Percentiles rank a stretch among this genome's conserved stretches.
phyloP scores from a whole-genome alignment of 805 yeast genomes.

The Lachancea cidri region DNA sequence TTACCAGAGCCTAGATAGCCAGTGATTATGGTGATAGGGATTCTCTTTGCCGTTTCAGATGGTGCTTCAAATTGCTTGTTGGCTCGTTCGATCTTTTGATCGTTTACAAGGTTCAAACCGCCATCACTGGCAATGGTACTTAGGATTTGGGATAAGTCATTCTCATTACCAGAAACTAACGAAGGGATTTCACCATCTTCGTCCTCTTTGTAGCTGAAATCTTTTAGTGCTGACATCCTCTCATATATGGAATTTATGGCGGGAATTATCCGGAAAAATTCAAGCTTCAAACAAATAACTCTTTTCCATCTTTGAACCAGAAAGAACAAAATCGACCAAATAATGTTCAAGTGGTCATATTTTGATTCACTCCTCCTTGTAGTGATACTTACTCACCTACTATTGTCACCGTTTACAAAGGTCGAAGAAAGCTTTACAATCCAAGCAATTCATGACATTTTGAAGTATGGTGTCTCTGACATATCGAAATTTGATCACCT shows the following conservation, averaged over 20 bases:
- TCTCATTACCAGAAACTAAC: conserved; percentile 27
- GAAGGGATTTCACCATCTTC: conserved; percentile 33
- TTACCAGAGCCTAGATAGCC: conserved; percentile 96
- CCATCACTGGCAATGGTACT: conserved; percentile 23
- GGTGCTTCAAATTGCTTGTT: conserved; percentile 22
- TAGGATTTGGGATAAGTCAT: conserved; percentile 23
- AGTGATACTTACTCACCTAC: conserved; percentile 45
- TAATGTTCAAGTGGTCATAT: not conserved
- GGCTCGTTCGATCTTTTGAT: conserved; percentile 26
- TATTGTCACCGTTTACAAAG: conserved; percentile 74
- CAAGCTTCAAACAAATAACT: no score
- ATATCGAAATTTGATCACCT: conserved; percentile 60
- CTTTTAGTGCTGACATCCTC: conserved; percentile 30
- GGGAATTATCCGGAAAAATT: no score
- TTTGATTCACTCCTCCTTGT: conserved; percentile 36
- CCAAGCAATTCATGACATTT: conserved; percentile 82
- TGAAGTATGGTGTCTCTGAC: conserved; percentile 50
- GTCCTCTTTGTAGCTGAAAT: conserved; percentile 24
- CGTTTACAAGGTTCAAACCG: conserved; percentile 25
- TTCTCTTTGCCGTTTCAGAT: conserved; percentile 35
- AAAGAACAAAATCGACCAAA: not conserved
- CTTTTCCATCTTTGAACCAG: no score
- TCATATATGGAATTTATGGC: not conserved
- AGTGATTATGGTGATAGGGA: conserved; percentile 89
- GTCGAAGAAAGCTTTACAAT: conserved; percentile 92